Evolutionary conservation across 495 filamentous ascomycete genomes (phyloP).

Genomic region (Trichoderma orchidacearum): DNA sequence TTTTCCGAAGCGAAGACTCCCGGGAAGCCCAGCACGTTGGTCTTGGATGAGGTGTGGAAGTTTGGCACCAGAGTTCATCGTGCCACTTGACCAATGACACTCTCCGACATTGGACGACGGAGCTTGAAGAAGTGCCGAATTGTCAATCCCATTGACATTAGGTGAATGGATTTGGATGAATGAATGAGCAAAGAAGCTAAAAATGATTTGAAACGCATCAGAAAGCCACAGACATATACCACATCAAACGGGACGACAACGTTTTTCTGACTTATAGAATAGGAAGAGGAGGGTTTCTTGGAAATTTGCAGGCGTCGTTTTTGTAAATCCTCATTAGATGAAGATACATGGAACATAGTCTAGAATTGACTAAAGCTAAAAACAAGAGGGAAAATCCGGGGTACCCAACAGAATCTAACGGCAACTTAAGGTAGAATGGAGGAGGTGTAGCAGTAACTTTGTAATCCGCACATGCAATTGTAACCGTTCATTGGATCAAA

Average conservation of each 20-base stretch:
- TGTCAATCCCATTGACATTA: background rate
- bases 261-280: background rate
- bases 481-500: too few relatives aligned
- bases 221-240: background rate
- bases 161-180: background rate
- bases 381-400: background rate
- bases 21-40: constrained; percentile 33
- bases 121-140: background rate
- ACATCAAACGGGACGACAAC: background rate
- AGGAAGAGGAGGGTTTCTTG: background rate
- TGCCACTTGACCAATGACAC: constrained; percentile 4
- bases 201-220: background rate
- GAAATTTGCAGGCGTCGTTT: background rate
- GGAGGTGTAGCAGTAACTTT: too few relatives aligned
- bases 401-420: too few relatives aligned
- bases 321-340: background rate
- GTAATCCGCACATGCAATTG: too few relatives aligned
- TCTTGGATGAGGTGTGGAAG: constrained; percentile 67
- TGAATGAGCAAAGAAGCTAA: too few relatives aligned
- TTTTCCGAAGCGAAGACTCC: constrained; percentile 39
- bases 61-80: constrained; percentile 36
- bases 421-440: too few relatives aligned
- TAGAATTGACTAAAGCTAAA: background rate
- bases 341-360: background rate
- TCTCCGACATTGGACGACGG: background rate